phyloP scores from a whole-genome alignment of 768 basidiomycete species.

The Phylloporus sp. region DNA sequence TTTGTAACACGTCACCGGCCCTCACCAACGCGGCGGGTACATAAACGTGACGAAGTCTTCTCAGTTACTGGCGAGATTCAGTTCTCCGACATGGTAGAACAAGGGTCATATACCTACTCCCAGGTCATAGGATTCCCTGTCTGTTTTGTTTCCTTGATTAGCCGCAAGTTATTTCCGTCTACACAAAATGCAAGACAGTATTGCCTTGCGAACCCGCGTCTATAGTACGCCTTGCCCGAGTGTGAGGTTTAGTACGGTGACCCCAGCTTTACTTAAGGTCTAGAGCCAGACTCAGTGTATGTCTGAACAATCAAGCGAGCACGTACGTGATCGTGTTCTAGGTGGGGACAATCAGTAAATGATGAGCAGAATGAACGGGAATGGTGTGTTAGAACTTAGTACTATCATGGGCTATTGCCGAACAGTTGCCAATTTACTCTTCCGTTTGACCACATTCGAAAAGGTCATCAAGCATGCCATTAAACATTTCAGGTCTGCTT shows the following conservation, averaged over 20 bases:
- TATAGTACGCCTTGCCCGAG: not conserved
- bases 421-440: too few species aligned
- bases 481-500: constrained; percentile 69
- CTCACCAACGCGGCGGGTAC: too few species aligned
- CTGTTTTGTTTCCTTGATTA: not conserved
- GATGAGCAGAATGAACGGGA: too few species aligned
- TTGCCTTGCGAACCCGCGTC: not conserved
- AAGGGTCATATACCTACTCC: not conserved
- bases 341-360: too few species aligned
- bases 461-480: constrained; percentile 56
- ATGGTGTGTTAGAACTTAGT: too few species aligned
- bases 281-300: too few species aligned
- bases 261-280: too few species aligned
- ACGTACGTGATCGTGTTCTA: too few species aligned
- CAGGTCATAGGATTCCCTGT: not conserved
- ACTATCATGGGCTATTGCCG: too few species aligned
- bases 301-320: too few species aligned
- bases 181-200: not conserved
- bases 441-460: too few species aligned
- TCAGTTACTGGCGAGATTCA: not conserved
- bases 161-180: not conserved
- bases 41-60: not conserved
- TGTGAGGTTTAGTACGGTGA: not conserved
- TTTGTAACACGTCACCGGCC: not conserved
- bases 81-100: not conserved